Percentiles rank a stretch among this genome's conserved stretches.
phyloP scores from a whole-genome alignment of 805 yeast genomes.

The Monosporozyma solicola region DNA sequence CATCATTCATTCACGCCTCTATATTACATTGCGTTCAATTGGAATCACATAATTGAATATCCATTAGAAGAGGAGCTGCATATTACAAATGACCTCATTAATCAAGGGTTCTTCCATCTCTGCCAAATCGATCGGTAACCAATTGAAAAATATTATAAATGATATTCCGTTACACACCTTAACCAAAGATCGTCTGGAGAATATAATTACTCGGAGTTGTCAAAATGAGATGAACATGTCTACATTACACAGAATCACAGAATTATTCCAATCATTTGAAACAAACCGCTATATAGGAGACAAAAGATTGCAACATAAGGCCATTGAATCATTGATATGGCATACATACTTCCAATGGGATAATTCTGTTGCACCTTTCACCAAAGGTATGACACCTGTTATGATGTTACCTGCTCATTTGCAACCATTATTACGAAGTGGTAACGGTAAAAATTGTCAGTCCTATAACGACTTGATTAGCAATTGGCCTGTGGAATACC shows the following conservation, averaged over 20 bases:
- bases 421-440: constrained; percentile 1
- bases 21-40: no score
- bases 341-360: constrained; percentile 4
- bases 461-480: background rate
- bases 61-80: background rate
- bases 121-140: background rate
- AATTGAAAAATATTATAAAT: background rate
- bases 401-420: constrained; percentile 3
- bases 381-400: background rate
- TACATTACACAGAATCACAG: background rate
- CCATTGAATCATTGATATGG: background rate
- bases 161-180: background rate
- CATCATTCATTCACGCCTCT: no score
- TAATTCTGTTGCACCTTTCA: background rate
- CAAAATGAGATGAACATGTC: background rate
- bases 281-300: background rate
- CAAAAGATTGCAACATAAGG: background rate
- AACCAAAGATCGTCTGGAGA: background rate
- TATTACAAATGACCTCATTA: background rate
- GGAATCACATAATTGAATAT: background rate
- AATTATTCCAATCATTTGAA: background rate
- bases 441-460: background rate
- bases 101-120: background rate
- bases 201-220: background rate
- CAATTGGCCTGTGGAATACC: constrained; percentile 8